These are phyloP conservation scores for Tieghemiomyces parasiticus DNA, from an alignment of 192 early-diverging fungal genomes.

Conservation along the genomic window DNA sequence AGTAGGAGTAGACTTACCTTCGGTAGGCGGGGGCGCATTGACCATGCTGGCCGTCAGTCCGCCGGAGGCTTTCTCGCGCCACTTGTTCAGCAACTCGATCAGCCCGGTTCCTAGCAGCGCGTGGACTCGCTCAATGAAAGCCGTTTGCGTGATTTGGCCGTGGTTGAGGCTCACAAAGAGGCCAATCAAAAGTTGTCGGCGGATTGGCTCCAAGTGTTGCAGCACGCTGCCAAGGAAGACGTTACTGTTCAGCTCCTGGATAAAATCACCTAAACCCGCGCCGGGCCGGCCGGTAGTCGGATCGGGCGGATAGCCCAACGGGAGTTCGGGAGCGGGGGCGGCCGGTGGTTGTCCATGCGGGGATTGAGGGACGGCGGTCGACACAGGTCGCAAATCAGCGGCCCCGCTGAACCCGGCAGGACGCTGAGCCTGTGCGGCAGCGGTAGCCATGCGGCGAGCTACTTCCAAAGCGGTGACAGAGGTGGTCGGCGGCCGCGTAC, in stretches of 20 bases:
- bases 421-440: too few relatives aligned
- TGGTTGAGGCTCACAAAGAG: constrained; percentile 9
- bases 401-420: too few relatives aligned
- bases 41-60: too few relatives aligned
- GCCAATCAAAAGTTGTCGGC: background rate
- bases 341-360: background rate
- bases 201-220: constrained; percentile 7
- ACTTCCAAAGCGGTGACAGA: background rate
- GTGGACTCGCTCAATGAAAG: constrained; percentile 2
- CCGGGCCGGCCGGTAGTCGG: background rate
- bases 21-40: too few relatives aligned
- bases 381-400: too few relatives aligned
- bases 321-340: background rate
- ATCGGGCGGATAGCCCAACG: background rate
- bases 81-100: background rate
- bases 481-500: background rate
- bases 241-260: constrained; percentile 4
- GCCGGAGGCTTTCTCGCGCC: constrained; percentile 5
- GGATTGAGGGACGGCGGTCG: background rate
- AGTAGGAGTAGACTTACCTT: background rate
- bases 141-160: background rate
- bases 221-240: constrained; percentile 8
- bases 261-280: constrained; percentile 2
- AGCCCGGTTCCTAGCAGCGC: constrained; percentile 1
- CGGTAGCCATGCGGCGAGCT: background rate